Base-by-base conservation (phyloP, 345 rosid genomes). In the Moricandia moricandioides region DNA sequence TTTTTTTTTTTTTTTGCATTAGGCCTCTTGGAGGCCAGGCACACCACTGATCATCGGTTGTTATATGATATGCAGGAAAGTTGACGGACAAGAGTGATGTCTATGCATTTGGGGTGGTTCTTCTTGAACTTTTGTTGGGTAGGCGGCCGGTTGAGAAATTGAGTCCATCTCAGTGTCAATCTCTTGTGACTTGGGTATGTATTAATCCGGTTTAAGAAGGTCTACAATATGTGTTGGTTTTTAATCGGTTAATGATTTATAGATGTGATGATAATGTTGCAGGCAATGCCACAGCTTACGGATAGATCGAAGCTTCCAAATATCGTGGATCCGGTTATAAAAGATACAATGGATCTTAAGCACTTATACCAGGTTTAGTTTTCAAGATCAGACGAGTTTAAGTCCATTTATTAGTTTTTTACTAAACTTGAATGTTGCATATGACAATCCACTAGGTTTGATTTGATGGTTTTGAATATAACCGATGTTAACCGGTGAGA, bases 251-350 rank as follows among this genome's bases (percentile, higher is more conserved):
- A 24, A 6, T 60, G 40, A 58, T 31, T 0, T 74, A 40, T n/a
- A 45, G 9, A 45, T 58, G 54, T 45, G 67, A 45, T 74, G 21
- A 34, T 47, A 2, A 47, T 66, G 4, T 10, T 65, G 77, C 86
- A 91, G 98, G 98, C 97, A 80, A 86, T 94, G 97, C 97, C 98
- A 55, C 96, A 90, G 83, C 97, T 94, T 33, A 91, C 95, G 1
- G 97, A 90, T 80, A 85, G 96, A 84, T 77, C 88, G 3, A 85
- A 84, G 56, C 95, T 94, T 78, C 97, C 98, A 45, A 85, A 79
- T 70, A 88, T 90, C 0, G 85, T 94, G 81, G 96, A 94, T 80
- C 91, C 95, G 33, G 91, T 84, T 69, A 85, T 94, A 35, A 84
- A 78, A 80, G 84, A 88, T 78, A 80, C 88, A 26, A 86, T 91